Evolutionary conservation across 116 monocot genomes (phyloP).

Genomic region (Posidonia oceanica): DNA sequence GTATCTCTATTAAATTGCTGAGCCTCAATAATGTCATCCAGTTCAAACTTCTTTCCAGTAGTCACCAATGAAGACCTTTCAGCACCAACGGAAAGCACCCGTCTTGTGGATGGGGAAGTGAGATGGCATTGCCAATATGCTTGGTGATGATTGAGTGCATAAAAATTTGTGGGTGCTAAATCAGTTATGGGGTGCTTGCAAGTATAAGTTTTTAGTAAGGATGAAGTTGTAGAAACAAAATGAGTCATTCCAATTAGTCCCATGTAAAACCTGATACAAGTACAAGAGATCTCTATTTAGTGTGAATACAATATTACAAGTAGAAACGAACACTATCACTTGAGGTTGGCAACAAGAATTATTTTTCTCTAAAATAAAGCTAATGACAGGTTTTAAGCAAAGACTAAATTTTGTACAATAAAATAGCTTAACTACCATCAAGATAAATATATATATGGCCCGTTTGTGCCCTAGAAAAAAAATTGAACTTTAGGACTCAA

Average conservation of each 20-base stretch:
- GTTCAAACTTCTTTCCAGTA: constrained; percentile 33
- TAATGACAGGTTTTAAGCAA: too few relatives aligned
- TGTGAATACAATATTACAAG: too few relatives aligned
- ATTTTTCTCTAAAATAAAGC: too few relatives aligned
- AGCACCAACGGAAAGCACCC: background rate
- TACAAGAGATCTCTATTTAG: background rate
- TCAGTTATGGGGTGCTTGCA: background rate
- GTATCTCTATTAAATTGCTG: constrained; percentile 78
- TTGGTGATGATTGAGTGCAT: background rate
- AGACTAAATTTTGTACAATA: too few relatives aligned
- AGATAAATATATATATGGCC: too few relatives aligned
- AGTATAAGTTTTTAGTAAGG: background rate
- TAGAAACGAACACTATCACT: too few relatives aligned
- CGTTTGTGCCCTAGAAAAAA: too few relatives aligned
- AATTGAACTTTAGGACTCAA: too few relatives aligned
- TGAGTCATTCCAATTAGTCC: background rate
- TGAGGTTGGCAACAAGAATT: too few relatives aligned
- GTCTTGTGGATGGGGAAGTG: too few relatives aligned
- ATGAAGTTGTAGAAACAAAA: background rate
- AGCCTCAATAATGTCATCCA: constrained; percentile 81
- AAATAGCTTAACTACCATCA: too few relatives aligned
- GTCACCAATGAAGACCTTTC: constrained; percentile 9
- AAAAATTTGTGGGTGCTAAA: background rate
- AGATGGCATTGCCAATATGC: background rate
- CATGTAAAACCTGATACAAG: background rate